A percentile compares a stretch with the other conserved stretches of the same genome.
phyloP scores from a whole-genome alignment of 2,329 filamentous ascomycete genomes.

The Trichoderma koningii region DNA sequence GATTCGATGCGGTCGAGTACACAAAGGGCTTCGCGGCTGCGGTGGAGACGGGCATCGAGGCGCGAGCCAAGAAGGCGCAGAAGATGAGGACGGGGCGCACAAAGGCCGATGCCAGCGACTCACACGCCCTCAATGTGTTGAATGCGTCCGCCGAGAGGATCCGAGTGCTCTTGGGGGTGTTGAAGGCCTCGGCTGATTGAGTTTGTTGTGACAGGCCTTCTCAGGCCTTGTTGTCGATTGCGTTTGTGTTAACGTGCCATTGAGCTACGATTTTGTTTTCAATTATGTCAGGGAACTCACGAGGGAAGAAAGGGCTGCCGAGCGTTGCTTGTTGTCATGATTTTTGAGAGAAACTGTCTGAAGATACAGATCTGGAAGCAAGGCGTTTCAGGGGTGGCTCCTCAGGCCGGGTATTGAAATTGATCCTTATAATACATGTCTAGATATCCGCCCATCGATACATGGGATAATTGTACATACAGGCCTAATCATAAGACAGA shows the following conservation, averaged over 20 bases:
- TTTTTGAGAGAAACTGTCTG: background rate
- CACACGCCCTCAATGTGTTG: slow-evolving; percentile 47
- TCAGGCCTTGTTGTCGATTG: background rate
- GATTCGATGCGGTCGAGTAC: slow-evolving; percentile 40
- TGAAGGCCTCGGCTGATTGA: slow-evolving; percentile 34
- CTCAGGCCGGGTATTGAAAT: slow-evolving; percentile 28
- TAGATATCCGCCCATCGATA: background rate
- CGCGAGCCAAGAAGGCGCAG: slow-evolving; percentile 52
- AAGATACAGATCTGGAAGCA: slow-evolving; percentile 7
- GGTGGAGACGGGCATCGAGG: slow-evolving; percentile 50
- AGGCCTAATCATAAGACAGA: slow-evolving; percentile 9
- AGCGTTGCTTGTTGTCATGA: slow-evolving; percentile 1
- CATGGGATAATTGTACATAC: background rate
- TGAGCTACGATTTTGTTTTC: background rate
- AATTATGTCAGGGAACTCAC: background rate
- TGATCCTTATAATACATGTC: slow-evolving; percentile 27
- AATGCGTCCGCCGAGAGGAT: slow-evolving; percentile 50
- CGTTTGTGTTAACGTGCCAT: background rate
- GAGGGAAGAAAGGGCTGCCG: background rate
- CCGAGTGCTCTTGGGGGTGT: slow-evolving; percentile 42
- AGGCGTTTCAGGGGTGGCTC: slow-evolving; percentile 17
- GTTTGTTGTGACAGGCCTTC: background rate
- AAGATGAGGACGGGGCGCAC: slow-evolving; percentile 43
- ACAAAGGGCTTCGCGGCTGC: slow-evolving; percentile 43
- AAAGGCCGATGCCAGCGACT: slow-evolving; percentile 43